A percentile compares a stretch with the other conserved stretches of the same genome.
Conservation (phyloP, 1,284 basidiomycete genomes). For the Cutaneotrichosporon mucoides region DNA sequence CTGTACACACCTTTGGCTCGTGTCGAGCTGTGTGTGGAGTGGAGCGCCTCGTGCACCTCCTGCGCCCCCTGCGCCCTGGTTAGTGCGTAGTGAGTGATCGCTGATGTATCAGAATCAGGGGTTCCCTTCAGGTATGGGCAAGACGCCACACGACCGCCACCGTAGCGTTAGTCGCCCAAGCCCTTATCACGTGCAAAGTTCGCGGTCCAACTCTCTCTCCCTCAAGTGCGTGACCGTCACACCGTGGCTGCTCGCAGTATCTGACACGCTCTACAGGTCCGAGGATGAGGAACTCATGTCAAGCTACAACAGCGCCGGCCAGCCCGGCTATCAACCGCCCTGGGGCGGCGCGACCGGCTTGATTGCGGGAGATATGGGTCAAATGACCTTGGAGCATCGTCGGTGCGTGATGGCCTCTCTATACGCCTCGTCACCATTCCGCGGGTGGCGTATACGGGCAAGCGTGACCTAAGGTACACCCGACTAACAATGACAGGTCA, state of each 20-base stretch:
- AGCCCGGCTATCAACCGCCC: constrained; percentile 20
- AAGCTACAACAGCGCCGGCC: constrained; percentile 25
- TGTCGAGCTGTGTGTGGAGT: too few species aligned
- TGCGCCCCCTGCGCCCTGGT: not conserved
- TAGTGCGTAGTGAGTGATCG: not conserved
- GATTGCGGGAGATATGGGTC: constrained; percentile 25
- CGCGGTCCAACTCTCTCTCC: constrained; percentile 31
- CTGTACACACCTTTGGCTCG: too few species aligned
- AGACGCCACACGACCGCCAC: constrained; percentile 15
- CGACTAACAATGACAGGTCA: constrained; percentile 11
- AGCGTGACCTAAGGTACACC: not conserved
- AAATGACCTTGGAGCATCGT: constrained; percentile 34
- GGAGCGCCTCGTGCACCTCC: not conserved
- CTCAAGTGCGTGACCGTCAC: constrained; percentile 22
- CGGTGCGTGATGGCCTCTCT: constrained; percentile 16
- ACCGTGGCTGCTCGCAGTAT: not conserved
- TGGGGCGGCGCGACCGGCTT: constrained; percentile 25
- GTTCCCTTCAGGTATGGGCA: constrained; percentile 3
- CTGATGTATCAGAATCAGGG: constrained; percentile 1
- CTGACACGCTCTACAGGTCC: constrained; percentile 24
- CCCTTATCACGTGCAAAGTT: constrained; percentile 30
- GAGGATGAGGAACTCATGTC: constrained; percentile 33
- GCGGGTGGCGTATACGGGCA: too few species aligned
- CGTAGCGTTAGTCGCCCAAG: constrained; percentile 23
- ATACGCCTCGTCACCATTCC: too few species aligned